phyloP scores from a whole-genome alignment of 2,329 filamentous ascomycete genomes.

The Trichophyton schoenleinii region DNA sequence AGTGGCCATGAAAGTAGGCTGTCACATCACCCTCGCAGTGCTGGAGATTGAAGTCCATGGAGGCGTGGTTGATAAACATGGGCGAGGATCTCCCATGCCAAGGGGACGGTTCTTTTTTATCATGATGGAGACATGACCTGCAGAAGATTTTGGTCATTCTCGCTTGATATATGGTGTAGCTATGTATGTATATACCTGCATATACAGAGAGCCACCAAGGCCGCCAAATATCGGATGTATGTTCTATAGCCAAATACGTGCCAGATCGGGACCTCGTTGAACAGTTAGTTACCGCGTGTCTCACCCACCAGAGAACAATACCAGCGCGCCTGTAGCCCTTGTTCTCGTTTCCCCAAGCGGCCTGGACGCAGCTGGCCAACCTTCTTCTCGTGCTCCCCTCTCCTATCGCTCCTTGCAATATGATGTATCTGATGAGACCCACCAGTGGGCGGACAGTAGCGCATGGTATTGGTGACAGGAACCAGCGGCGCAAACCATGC shows the following conservation, averaged over 20 bases:
- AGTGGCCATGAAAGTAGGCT: background rate
- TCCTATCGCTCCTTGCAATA: background rate
- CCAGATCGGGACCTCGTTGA: too few species aligned
- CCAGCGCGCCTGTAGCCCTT: background rate
- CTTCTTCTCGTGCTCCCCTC: background rate
- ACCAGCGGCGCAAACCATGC: background rate
- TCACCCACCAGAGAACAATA: background rate
- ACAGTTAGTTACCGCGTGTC: background rate
- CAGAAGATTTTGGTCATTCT: background rate
- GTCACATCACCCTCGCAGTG: background rate
- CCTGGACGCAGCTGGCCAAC: background rate
- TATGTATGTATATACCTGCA: background rate
- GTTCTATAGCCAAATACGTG: background rate
- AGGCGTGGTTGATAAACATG: background rate
- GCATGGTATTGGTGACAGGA: background rate
- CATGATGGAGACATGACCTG: background rate
- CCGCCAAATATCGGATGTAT: background rate
- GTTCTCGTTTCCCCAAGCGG: background rate
- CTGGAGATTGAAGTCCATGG: background rate
- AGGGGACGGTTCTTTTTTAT: background rate
- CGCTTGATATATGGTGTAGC: background rate
- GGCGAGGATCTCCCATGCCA: background rate
- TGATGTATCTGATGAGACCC: constrained; percentile 1
- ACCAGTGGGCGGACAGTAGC: background rate
- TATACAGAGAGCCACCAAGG: background rate